A percentile compares a stretch with the other conserved stretches of the same genome.
These are phyloP conservation scores for Truncatella angustata DNA, from an alignment of 2,329 filamentous ascomycete genomes.

Conservation along the genomic window DNA sequence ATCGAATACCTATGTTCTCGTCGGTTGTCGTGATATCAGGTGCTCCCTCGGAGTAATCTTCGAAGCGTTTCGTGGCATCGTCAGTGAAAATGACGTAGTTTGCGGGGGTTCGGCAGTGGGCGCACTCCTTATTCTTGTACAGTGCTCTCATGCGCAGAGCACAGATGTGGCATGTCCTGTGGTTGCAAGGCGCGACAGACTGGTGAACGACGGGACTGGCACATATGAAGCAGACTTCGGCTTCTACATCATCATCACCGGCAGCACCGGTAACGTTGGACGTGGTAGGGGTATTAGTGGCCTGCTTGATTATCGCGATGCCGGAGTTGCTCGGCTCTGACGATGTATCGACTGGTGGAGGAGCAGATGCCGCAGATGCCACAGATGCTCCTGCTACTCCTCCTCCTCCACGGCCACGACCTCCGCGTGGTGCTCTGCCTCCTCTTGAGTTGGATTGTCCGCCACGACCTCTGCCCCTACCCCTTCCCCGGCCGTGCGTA, in stretches of 20 bases:
- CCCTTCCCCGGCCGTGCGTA: constrained; percentile 33
- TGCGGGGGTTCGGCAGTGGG: constrained; percentile 83
- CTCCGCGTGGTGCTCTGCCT: constrained; percentile 31
- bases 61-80: constrained; percentile 74
- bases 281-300: neutral
- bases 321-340: too few relatives aligned
- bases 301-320: neutral
- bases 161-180: constrained; percentile 95
- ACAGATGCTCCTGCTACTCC: constrained; percentile 30
- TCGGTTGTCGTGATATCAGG: constrained; percentile 75
- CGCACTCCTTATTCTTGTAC: constrained; percentile 94
- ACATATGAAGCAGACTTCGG: constrained; percentile 95
- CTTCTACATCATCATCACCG: constrained; percentile 59
- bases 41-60: constrained; percentile 66
- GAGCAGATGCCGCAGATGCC: too few relatives aligned
- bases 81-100: constrained; percentile 91
- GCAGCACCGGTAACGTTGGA: constrained; percentile 26
- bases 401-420: constrained; percentile 34
- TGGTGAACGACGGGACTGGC: constrained; percentile 86
- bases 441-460: constrained; percentile 37
- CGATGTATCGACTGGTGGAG: too few relatives aligned
- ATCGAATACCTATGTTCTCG: constrained; percentile 85
- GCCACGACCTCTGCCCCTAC: constrained; percentile 38
- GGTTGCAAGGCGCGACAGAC: constrained; percentile 90
- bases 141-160: constrained; percentile 85